Evolutionary conservation across 2,329 filamentous ascomycete genomes (phyloP).

Genomic region (Ambrosiella beaveri): DNA sequence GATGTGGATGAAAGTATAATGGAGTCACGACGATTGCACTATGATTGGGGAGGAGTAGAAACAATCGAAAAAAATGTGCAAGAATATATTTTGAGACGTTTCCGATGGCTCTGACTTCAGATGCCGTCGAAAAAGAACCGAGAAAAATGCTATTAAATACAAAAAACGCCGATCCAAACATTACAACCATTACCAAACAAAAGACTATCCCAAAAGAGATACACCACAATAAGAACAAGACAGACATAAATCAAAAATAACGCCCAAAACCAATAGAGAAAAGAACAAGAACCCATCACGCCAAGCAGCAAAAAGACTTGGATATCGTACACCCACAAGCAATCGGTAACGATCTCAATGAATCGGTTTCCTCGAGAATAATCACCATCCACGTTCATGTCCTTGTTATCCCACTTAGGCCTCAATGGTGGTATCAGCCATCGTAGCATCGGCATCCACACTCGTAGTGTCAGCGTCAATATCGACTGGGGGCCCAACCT

Average conservation of each 20-base stretch:
- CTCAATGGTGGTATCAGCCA: conserved; percentile 14
- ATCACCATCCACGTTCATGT: not conserved
- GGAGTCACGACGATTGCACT: not conserved
- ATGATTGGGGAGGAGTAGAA: too few relatives aligned
- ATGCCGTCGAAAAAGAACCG: not conserved
- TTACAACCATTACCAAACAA: not conserved
- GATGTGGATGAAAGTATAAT: not conserved
- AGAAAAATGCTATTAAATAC: not conserved
- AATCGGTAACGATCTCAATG: not conserved
- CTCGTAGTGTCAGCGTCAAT: conserved; percentile 20
- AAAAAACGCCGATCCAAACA: not conserved
- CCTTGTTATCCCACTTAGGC: not conserved
- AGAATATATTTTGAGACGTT: too few relatives aligned
- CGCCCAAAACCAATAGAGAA: not conserved
- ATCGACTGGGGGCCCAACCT: not conserved
- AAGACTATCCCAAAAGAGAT: conserved; percentile 1
- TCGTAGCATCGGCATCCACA: conserved; percentile 15
- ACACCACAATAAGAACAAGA: not conserved
- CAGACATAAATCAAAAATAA: not conserved
- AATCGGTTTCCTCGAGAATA: not conserved
- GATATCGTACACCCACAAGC: conserved; percentile 9
- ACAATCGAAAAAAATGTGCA: too few relatives aligned
- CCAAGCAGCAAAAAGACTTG: not conserved
- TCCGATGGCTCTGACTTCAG: not conserved
- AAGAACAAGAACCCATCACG: conserved; percentile 10